Evolutionary conservation across 2,329 filamentous ascomycete species (phyloP).

Genomic region (Exophiala dermatitidis): DNA sequence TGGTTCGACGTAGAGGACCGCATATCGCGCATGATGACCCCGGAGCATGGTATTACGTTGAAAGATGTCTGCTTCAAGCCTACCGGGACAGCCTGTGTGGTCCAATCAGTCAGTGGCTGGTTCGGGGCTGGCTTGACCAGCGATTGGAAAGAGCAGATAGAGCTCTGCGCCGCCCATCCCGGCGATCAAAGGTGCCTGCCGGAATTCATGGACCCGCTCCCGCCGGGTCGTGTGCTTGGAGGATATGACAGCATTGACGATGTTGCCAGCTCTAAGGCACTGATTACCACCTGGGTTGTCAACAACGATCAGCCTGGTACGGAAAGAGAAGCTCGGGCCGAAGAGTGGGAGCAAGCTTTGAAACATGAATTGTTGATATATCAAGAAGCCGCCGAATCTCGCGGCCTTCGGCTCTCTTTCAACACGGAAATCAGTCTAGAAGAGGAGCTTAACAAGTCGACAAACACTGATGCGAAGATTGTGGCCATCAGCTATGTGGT

Average conservation of each 20-base stretch:
- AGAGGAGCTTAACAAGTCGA: constrained; percentile 93
- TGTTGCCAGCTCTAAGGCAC: constrained; percentile 60
- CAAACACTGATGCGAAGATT: constrained; percentile 96
- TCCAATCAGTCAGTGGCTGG: constrained; percentile 88
- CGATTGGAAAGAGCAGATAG: constrained; percentile 65
- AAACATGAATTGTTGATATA: constrained; percentile 67
- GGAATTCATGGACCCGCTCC: constrained; percentile 79
- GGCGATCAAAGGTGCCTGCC: constrained; percentile 69
- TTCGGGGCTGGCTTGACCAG: constrained; percentile 62
- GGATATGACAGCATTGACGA: constrained; percentile 60
- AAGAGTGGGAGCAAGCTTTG: constrained; percentile 82
- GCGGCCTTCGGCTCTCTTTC: constrained; percentile 83
- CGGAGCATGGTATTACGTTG: constrained; percentile 60
- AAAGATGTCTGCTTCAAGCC: constrained; percentile 92
- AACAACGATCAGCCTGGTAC: constrained; percentile 75
- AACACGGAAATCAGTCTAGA: constrained; percentile 92
- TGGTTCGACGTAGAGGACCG: constrained; percentile 86
- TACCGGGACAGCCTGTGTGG: constrained; percentile 76
- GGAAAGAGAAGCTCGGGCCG: constrained; percentile 61
- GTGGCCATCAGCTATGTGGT: constrained; percentile 93
- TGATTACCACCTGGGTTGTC: constrained; percentile 92
- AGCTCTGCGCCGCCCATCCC: constrained; percentile 68
- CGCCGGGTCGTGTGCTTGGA: constrained; percentile 77
- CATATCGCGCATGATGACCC: constrained; percentile 64
- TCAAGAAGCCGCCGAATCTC: constrained; percentile 67